A percentile compares a stretch with the other conserved stretches of the same genome.
Evolutionary conservation across 2,329 filamentous ascomycete genomes (phyloP).

Genomic region (Aspergillus proliferans): DNA sequence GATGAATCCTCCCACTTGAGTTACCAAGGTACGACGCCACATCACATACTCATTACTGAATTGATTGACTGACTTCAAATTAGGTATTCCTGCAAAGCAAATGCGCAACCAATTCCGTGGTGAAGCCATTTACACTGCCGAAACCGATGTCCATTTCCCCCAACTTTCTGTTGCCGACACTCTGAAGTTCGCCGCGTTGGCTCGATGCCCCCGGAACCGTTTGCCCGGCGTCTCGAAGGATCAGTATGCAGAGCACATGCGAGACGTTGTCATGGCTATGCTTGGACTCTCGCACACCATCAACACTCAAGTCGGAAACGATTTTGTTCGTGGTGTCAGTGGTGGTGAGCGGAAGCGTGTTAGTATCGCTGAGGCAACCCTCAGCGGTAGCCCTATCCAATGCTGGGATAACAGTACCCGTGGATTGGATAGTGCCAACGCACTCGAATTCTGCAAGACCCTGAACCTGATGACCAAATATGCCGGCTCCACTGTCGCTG

Average conservation of each 20-base stretch:
- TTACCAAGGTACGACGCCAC: slow-evolving; percentile 53
- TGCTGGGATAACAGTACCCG: slow-evolving; percentile 47
- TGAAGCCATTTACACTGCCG: slow-evolving; percentile 80
- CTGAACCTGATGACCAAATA: slow-evolving; percentile 47
- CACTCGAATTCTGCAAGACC: slow-evolving; percentile 52
- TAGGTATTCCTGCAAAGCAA: slow-evolving; percentile 37
- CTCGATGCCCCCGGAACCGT: slow-evolving; percentile 46
- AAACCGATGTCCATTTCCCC: slow-evolving; percentile 78
- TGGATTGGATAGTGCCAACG: slow-evolving; percentile 50
- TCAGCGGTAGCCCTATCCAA: slow-evolving; percentile 43
- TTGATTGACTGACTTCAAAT: neutral
- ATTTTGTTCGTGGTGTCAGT: slow-evolving; percentile 57
- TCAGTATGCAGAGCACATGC: slow-evolving; percentile 38
- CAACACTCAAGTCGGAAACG: slow-evolving; percentile 45
- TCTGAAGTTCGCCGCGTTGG: slow-evolving; percentile 67
- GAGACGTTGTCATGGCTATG: slow-evolving; percentile 42
- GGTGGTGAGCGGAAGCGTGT: slow-evolving; percentile 59
- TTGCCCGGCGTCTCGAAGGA: slow-evolving; percentile 37
- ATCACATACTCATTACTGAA: slow-evolving; percentile 32
- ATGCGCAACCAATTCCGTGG: slow-evolving; percentile 74
- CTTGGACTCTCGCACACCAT: slow-evolving; percentile 47
- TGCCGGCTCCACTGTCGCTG: slow-evolving; percentile 43
- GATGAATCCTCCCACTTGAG: slow-evolving; percentile 68
- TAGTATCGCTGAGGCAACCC: slow-evolving; percentile 50
- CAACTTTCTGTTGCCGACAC: slow-evolving; percentile 73